Base-by-base conservation (phyloP, 176 grass and related monocot genomes). In the Aegilops speltoides region DNA sequence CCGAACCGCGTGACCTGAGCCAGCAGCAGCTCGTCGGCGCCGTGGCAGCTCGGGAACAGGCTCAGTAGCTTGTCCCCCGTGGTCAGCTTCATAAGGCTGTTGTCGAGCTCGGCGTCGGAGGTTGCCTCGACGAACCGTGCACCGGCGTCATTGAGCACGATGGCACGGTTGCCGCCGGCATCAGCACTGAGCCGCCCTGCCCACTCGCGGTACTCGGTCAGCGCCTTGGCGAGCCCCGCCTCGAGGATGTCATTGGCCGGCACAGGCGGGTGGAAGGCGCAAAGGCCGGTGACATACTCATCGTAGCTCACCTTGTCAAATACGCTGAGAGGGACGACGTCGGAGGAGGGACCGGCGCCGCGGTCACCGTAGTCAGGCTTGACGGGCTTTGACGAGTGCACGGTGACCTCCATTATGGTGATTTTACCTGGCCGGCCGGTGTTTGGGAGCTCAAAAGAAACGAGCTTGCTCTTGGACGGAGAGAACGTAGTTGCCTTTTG, bases 141-240 rank as follows among this genome's bases (percentile, higher is more conserved):
- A 11, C 84, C 85, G 1, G 37, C 79, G 38, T 91, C 80, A 34
- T 61, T 57, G 28, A 87, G 79, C n/a, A 87, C 1, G 79, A 87
- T 65, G 9, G 15, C 36, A 2, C 40, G 83, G 52, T 10, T 41
- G 40, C 40, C 40, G 0, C 10, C 40, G 10, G 9, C 40, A 0
- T 41, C 40, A 9, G 0, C 2, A 0, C 40, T 0, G 8, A 41
- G 40, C 40, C 40, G 40, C 40, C 40, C 40, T 2, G 40, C 40
- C 40, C 40, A 41, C 40, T 41, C 40, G 40, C 40, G 40, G 40
- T 41, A 41, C 40, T 41, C 40, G 10, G 40, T 10, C 40, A 41
- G 40, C 40, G 8, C 40, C 40, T 41, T 41, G 2, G 40, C 40
- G 0, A 41, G 40, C 40, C 40, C 40, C 40, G 10, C 40, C 40